phyloP scores from a whole-genome alignment of 352 stramenopile species.

The Phytophthora pini region DNA sequence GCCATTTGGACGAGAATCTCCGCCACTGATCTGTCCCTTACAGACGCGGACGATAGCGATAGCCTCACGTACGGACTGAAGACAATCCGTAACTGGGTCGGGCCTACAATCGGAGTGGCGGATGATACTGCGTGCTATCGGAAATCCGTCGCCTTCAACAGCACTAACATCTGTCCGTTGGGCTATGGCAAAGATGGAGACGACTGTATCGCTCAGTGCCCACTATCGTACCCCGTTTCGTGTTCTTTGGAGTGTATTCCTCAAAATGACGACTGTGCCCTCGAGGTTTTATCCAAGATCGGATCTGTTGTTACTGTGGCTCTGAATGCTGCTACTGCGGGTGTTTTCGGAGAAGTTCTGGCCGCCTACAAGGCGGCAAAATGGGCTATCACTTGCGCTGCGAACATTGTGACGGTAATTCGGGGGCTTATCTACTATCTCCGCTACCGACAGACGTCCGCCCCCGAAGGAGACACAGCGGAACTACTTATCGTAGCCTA shows the following conservation, averaged over 20 bases:
- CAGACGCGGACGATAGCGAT: conserved; percentile 9
- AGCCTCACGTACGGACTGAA: conserved; percentile 12
- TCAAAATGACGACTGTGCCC: conserved; percentile 38
- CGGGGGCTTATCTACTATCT: conserved; percentile 30
- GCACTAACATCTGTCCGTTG: conserved; percentile 32
- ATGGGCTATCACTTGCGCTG: conserved; percentile 31
- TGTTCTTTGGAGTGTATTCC: conserved; percentile 54
- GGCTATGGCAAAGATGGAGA: conserved; percentile 28
- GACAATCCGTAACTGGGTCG: conserved; percentile 36
- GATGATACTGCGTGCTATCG: conserved; percentile 33
- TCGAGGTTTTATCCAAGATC: conserved; percentile 35
- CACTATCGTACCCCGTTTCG: conserved; percentile 37
- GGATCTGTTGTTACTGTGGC: conserved; percentile 29
- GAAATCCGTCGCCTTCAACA: conserved; percentile 26
- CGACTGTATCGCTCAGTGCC: conserved; percentile 36
- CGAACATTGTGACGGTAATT: conserved; percentile 31
- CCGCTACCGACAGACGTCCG: conserved; percentile 27
- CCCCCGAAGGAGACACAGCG: conserved; percentile 22
- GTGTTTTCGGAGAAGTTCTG: conserved; percentile 34
- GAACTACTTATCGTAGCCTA: conserved; percentile 28
- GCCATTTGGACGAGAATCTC: conserved; percentile 35
- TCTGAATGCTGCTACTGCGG: conserved; percentile 29
- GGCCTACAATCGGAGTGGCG: conserved; percentile 24
- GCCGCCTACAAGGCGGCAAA: conserved; percentile 30
- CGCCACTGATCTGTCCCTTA: conserved; percentile 14